Conservation (phyloP, 139 green algal species). For the Zygnema circumcarinatum region DNA sequence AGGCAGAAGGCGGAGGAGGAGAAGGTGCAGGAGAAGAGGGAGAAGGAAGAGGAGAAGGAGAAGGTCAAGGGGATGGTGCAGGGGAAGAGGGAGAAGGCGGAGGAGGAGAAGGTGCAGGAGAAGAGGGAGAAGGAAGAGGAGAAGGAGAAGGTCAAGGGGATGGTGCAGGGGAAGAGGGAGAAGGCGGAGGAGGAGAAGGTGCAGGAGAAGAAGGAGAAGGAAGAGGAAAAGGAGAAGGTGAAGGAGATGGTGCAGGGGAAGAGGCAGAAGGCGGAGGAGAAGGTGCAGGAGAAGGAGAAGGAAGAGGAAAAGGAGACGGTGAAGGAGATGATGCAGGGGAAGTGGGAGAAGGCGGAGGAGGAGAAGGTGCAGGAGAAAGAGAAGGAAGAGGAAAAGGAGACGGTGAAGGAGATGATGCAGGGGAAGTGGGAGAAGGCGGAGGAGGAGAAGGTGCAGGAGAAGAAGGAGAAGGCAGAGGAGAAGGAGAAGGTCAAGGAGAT, state of each 20-base stretch:
- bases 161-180: too few relatives aligned
- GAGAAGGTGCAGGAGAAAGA: background rate
- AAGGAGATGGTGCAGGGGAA: background rate
- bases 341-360: background rate
- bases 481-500: background rate
- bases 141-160: too few relatives aligned
- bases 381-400: background rate
- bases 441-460: background rate
- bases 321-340: background rate
- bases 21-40: too few relatives aligned
- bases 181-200: too few relatives aligned
- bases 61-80: too few relatives aligned
- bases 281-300: background rate
- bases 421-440: background rate
- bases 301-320: background rate
- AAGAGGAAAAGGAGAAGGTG: background rate
- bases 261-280: background rate
- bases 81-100: too few relatives aligned
- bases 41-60: too few relatives aligned
- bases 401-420: background rate
- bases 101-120: too few relatives aligned
- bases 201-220: background rate
- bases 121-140: too few relatives aligned
- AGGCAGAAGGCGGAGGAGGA: too few relatives aligned
- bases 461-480: background rate